These are phyloP conservation scores for Macroventuria anomochaeta DNA, from an alignment of 2,329 filamentous ascomycete species.

Conservation along the genomic window DNA sequence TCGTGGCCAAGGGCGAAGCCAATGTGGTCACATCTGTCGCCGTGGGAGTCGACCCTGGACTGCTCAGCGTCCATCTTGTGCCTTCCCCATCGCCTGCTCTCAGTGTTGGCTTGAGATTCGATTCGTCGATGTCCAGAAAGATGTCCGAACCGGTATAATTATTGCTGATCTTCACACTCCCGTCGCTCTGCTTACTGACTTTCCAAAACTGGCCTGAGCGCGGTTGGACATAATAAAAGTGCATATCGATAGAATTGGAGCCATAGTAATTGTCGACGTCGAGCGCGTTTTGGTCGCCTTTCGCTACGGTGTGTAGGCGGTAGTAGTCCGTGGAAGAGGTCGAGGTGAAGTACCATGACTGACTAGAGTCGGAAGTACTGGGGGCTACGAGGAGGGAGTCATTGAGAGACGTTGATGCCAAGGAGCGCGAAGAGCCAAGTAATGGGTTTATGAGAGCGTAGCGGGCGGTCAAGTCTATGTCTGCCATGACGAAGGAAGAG, in stretches of 20 bases:
- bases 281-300: slow-evolving; percentile 17
- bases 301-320: slow-evolving; percentile 21
- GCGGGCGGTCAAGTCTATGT: slow-evolving; percentile 1
- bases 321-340: slow-evolving; percentile 6
- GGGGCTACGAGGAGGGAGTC: slow-evolving; percentile 17
- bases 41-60: neutral
- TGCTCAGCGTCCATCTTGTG: slow-evolving; percentile 18
- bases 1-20: neutral
- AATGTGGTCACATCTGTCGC: neutral
- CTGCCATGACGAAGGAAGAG: neutral
- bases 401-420: slow-evolving; percentile 13
- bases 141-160: slow-evolving; percentile 22
- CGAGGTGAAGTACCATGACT: slow-evolving; percentile 21
- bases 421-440: slow-evolving; percentile 10
- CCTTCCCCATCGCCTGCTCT: slow-evolving; percentile 8
- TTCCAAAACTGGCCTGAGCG: slow-evolving; percentile 19
- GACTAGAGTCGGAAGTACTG: neutral
- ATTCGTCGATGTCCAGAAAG: slow-evolving; percentile 16
- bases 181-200: slow-evolving; percentile 12
- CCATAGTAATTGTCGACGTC: slow-evolving; percentile 15
- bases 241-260: slow-evolving; percentile 3
- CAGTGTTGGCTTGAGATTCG: slow-evolving; percentile 5
- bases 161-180: slow-evolving; percentile 21
- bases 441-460: slow-evolving; percentile 13
- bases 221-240: slow-evolving; percentile 14